Percentiles rank a stretch among this genome's conserved stretches.
These are phyloP conservation scores for Nakazawaea peltata DNA, from an alignment of 805 yeast species.

Conservation along the genomic window DNA sequence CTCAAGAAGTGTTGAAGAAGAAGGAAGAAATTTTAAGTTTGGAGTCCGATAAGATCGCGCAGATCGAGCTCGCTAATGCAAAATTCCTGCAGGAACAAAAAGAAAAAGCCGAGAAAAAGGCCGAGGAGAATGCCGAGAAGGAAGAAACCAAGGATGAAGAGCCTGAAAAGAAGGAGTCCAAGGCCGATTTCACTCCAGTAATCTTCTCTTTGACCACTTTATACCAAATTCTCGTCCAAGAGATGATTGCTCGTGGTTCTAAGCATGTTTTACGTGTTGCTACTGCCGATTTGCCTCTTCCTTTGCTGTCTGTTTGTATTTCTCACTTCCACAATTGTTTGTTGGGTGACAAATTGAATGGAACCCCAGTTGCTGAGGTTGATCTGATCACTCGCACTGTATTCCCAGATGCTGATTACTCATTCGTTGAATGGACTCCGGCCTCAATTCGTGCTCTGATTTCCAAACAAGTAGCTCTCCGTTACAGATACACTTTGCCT, in stretches of 20 bases:
- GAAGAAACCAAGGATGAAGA: conserved; percentile 25
- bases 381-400: conserved; percentile 33
- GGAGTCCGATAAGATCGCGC: conserved; percentile 16
- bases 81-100: too few relatives aligned
- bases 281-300: conserved; percentile 38
- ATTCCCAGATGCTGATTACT: conserved; percentile 31
- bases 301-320: conserved; percentile 51
- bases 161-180: conserved; percentile 20
- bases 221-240: conserved; percentile 41
- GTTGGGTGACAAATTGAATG: conserved; percentile 43
- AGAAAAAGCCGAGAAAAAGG: conserved; percentile 25
- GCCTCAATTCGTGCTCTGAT: conserved; percentile 35
- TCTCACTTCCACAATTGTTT: conserved; percentile 67
- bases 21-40: conserved; percentile 21
- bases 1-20: conserved; percentile 26
- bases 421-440: conserved; percentile 39
- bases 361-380: conserved; percentile 25
- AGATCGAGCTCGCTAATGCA: conserved; percentile 17
- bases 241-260: conserved; percentile 71
- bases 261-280: conserved; percentile 63
- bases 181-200: conserved; percentile 33
- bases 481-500: conserved; percentile 58
- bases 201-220: conserved; percentile 39
- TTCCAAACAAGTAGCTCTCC: conserved; percentile 41
- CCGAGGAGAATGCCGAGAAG: conserved; percentile 22